Conservation (phyloP, 805 yeast species). For the Lachancea fermentati region DNA sequence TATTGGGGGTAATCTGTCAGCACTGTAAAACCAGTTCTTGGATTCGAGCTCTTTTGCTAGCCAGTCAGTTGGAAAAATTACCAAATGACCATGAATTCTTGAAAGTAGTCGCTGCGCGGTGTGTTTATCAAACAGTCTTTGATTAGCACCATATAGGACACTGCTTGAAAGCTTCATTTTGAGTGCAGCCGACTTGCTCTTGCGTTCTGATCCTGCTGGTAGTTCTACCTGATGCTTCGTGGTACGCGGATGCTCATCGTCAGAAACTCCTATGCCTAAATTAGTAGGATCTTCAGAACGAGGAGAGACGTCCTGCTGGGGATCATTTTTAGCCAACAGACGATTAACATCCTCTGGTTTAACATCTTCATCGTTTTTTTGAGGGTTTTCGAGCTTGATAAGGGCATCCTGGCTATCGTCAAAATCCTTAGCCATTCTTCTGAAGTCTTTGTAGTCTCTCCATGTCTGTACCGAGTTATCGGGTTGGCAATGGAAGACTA, state of each 20-base stretch:
- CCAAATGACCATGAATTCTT: conserved; percentile 80
- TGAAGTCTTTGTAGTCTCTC: conserved; percentile 77
- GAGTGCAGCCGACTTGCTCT: conserved; percentile 18
- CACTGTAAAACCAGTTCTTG: conserved; percentile 91
- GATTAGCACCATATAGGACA: conserved; percentile 30
- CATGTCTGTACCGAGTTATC: conserved; percentile 87
- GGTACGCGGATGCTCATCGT: conserved; percentile 1
- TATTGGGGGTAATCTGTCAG: conserved; percentile 91
- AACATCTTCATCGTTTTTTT: not conserved
- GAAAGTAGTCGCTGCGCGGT: conserved; percentile 70
- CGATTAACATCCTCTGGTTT: not conserved
- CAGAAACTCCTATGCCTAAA: not conserved
- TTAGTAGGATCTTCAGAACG: not conserved
- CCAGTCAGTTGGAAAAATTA: conserved; percentile 92
- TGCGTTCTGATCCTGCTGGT: conserved; percentile 2
- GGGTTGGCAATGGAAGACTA: conserved; percentile 91
- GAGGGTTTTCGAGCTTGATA: conserved; percentile 26
- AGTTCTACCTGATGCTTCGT: not conserved
- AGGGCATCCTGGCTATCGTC: conserved; percentile 23
- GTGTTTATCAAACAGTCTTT: conserved; percentile 59
- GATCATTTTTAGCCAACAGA: not conserved
- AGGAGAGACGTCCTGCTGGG: not conserved
- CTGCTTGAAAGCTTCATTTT: conserved; percentile 29
- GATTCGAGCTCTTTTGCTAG: conserved; percentile 77
- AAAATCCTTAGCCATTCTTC: conserved; percentile 57